Conservation (phyloP, 2,329 filamentous ascomycete genomes). For the Fusarium verticillioides region DNA sequence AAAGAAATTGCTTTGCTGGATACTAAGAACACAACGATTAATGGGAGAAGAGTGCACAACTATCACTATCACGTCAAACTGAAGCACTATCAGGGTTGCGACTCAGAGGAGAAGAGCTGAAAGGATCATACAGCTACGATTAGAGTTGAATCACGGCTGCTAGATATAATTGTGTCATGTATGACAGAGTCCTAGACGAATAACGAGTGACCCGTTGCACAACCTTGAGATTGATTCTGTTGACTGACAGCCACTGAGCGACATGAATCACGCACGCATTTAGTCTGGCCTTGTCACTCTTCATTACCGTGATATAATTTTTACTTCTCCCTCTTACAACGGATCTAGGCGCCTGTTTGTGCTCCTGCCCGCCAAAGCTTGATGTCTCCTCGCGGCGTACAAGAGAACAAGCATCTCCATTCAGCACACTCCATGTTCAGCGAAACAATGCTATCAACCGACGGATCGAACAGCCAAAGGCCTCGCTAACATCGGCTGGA, state of each 20-base stretch:
- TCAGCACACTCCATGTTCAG: slow-evolving; percentile 19
- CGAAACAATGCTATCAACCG: slow-evolving; percentile 19
- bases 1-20: neutral
- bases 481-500: neutral
- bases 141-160: neutral
- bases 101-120: neutral
- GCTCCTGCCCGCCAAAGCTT: slow-evolving; percentile 1
- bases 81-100: neutral
- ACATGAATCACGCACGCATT: slow-evolving; percentile 5
- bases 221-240: slow-evolving; percentile 23
- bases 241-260: slow-evolving; percentile 17
- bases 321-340: neutral
- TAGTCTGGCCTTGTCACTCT: slow-evolving; percentile 8
- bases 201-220: slow-evolving; percentile 18
- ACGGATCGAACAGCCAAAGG: neutral
- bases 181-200: slow-evolving; percentile 10
- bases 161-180: slow-evolving; percentile 2
- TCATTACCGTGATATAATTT: neutral
- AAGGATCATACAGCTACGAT: neutral
- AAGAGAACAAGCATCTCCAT: slow-evolving; percentile 8
- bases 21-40: neutral
- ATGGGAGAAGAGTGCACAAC: slow-evolving; percentile 1
- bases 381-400: slow-evolving; percentile 7
- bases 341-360: slow-evolving; percentile 8
- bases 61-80: slow-evolving; percentile 27